Percentiles rank a stretch among this genome's conserved stretches.
These are phyloP conservation scores for Piromyces sp. DNA, from an alignment of 192 early-diverging fungal species.

Conservation along the genomic window DNA sequence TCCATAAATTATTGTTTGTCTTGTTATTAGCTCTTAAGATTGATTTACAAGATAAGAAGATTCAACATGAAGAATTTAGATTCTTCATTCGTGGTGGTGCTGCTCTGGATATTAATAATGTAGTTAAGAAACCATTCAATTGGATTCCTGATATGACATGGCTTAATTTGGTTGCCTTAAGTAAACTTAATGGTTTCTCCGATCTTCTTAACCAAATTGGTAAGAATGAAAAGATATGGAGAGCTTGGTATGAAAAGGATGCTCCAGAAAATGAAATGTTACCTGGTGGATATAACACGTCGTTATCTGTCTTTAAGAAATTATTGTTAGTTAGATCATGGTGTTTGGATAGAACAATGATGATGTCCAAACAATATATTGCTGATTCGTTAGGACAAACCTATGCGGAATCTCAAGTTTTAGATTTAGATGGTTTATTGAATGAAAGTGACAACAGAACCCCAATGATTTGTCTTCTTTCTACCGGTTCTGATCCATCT, in stretches of 20 bases:
- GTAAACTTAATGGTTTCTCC: constrained; percentile 42
- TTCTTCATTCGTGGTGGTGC: constrained; percentile 45
- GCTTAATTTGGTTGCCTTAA: constrained; percentile 40
- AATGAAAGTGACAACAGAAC: constrained; percentile 38
- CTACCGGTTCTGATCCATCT: constrained; percentile 41
- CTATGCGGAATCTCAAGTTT: constrained; percentile 46
- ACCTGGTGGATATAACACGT: constrained; percentile 37
- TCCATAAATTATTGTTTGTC: constrained; percentile 43
- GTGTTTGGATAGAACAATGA: constrained; percentile 42
- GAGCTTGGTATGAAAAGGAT: constrained; percentile 44
- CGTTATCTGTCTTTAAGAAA: constrained; percentile 34
- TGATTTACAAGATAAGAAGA: constrained; percentile 29
- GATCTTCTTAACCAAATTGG: constrained; percentile 47
- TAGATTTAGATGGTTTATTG: constrained; percentile 40
- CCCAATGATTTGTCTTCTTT: constrained; percentile 49
- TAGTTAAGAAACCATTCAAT: constrained; percentile 47
- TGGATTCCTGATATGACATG: constrained; percentile 54
- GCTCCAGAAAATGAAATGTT: constrained; percentile 44
- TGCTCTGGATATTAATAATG: constrained; percentile 43
- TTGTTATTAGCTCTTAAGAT: constrained; percentile 41
- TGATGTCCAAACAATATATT: constrained; percentile 51
- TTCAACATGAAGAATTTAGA: constrained; percentile 43
- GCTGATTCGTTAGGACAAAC: constrained; percentile 19
- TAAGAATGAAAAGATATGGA: constrained; percentile 51
- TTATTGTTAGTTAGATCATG: constrained; percentile 40